A percentile compares a stretch with the other conserved stretches of the same genome.
phyloP scores from a whole-genome alignment of 2,329 filamentous ascomycete genomes.

The Moelleriella libera region DNA sequence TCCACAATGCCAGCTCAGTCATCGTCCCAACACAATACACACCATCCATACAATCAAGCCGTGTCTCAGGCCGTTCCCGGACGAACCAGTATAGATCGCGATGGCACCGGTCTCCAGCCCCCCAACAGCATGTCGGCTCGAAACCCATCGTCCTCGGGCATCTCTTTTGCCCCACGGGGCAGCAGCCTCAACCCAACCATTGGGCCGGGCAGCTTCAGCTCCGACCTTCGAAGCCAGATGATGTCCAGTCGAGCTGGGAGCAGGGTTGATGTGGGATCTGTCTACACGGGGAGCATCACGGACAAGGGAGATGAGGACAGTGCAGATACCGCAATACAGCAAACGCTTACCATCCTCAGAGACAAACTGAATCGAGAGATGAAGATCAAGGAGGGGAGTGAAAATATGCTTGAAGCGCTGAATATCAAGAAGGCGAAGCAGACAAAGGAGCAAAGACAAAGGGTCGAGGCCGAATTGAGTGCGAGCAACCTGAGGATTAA shows the following conservation, averaged over 20 bases:
- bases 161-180: constrained; percentile 52
- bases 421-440: constrained; percentile 94
- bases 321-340: constrained; percentile 43
- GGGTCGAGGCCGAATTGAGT: constrained; percentile 78
- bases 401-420: constrained; percentile 92
- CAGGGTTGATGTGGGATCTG: constrained; percentile 19
- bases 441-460: constrained; percentile 67
- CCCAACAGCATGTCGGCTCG: constrained; percentile 28
- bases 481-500: constrained; percentile 66
- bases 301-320: constrained; percentile 53
- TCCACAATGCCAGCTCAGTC: constrained; percentile 16
- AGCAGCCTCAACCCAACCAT: constrained; percentile 57
- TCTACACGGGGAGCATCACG: constrained; percentile 25
- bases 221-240: constrained; percentile 65
- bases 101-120: constrained; percentile 35
- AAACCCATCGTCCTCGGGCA: constrained; percentile 35
- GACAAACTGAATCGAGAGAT: constrained; percentile 87
- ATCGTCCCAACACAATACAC: constrained; percentile 22
- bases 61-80: constrained; percentile 16
- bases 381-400: constrained; percentile 95
- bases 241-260: constrained; percentile 22
- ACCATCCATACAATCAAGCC: constrained; percentile 15
- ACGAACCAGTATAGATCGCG: constrained; percentile 39
- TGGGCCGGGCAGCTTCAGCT: constrained; percentile 75
- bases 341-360: constrained; percentile 59